Base-by-base conservation (phyloP, 2,329 filamentous ascomycete species). In the Penicillium expansum region DNA sequence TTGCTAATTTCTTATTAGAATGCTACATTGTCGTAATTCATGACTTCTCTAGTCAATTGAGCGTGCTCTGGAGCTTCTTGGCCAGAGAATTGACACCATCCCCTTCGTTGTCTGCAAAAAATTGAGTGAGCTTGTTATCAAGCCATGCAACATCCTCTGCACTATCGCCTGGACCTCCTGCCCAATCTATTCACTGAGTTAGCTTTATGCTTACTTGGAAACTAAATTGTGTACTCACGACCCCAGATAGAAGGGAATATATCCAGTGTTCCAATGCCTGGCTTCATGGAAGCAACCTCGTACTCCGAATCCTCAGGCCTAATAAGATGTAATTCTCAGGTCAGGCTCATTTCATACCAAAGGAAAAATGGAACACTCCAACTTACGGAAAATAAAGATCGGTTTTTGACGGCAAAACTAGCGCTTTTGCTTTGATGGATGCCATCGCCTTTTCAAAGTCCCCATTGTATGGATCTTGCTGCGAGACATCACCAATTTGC, bases 381-480 rank as follows among this genome's bases (percentile, higher is more conserved):
- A 75, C 82, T 74, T 69, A 85, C 79, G 90, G 88, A 62, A 94
- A 93, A 69, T 93, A 93, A 5, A 93, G 78, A 68, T 93, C 90
- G 0, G 88, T 92, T 69, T 89, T 85, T 22, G 79, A 76, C 0
- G 90, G 90, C 14, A 92, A 71, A 4, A 93, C 86, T 41, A 93
- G 74, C 0, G 83, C 86, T 65, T 86, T 90, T 1, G 89, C 86
- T 69, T 87, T 89, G 71, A 93, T 91, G 3, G 78, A 81, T 45
- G 79, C 77, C 83, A 93, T 81, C 0, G 87, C 85, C 52, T 81
- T 80, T 57, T 82, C 80, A 61, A 91, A 88, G 60, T 89, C 75
- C 1, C 83, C 86, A 57, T 86, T 81, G 61, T 89, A 92, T 3
- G 84, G 86, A 53, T 85, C 80, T 66, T 91, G 87, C 5, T 82